A percentile compares a stretch with the other conserved stretches of the same genome.
Conservation (phyloP, 768 basidiomycete genomes). For the Sporobolomyces phaffii region DNA sequence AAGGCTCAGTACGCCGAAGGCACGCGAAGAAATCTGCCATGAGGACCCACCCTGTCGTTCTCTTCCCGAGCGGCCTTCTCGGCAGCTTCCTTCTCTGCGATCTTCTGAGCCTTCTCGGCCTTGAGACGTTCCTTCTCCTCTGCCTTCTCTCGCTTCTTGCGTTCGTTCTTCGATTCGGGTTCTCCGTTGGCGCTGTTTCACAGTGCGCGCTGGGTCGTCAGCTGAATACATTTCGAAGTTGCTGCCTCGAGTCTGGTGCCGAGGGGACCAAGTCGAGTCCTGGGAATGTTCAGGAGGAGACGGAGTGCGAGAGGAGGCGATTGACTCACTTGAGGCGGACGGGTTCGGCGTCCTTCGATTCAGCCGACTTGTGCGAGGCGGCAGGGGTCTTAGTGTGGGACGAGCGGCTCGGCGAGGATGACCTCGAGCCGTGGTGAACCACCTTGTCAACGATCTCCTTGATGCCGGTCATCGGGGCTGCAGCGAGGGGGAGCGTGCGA, state of each 20-base stretch:
- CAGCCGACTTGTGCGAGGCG: not conserved
- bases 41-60: constrained; percentile 55
- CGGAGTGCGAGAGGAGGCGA: not conserved
- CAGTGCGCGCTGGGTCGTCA: not conserved
- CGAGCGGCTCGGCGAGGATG: not conserved
- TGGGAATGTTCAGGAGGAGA: too few relatives aligned
- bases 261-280: too few relatives aligned
- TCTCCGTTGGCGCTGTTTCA: constrained; percentile 42
- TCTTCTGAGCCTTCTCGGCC: constrained; percentile 78
- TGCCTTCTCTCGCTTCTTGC: constrained; percentile 86
- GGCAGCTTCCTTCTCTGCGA: constrained; percentile 70
- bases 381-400: not conserved
- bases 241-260: too few relatives aligned
- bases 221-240: too few relatives aligned
- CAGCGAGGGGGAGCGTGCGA: not conserved
- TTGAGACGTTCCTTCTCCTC: constrained; percentile 87
- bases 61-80: constrained; percentile 62
- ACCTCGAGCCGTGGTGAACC: constrained; percentile 15
- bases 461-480: constrained; percentile 21
- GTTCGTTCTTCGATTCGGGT: constrained; percentile 70
- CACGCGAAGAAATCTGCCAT: not conserved
- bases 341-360: constrained; percentile 15
- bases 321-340: constrained; percentile 23
- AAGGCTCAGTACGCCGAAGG: not conserved
- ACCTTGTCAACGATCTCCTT: constrained; percentile 21